Evolutionary conservation across 1,284 basidiomycete species (phyloP), one percentile per base, ranked within the genome.

Genomic region (Inonotus hispidus): DNA sequence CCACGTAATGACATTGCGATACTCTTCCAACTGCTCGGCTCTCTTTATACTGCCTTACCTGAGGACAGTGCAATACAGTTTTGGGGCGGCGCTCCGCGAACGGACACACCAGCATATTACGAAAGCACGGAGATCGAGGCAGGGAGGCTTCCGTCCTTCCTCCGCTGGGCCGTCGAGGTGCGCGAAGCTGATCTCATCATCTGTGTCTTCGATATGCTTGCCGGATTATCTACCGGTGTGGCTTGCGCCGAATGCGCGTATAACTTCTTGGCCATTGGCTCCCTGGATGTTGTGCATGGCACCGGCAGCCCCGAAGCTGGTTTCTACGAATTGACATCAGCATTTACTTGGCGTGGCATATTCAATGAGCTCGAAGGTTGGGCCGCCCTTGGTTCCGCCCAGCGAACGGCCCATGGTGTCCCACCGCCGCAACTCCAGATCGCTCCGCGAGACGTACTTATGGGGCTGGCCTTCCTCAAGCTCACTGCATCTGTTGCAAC

Each of bases 171-270:
- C 0, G 84, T 95, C 7, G 88, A 94, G 64, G 78, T 82, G 3
- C 83, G 89, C 54, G 87, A 92, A 61, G 71, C 82, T 5, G 83
- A 83, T 6, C 87, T 93, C 79, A 79, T 87, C 21, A 85, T 84
- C 66, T 89, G 93, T 0, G 77, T 95, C 62, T 95, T 92, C 72
- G 90, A 94, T 65, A 93, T 96, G 92, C 76, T 96, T 21, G 77
- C 83, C 3, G 92, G 93, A n/a, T 79, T 96, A 23, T 84, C 93
- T 0, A 87, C 87, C 53, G 94, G 94, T 0, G 85, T 90, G 49
- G 84, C 87, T 60, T 93, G 92, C 68, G 92, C 91, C 65, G 89
- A 92, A 66, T 77, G 91, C 21, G 86, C 90, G 0, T 92, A 92
- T 75, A 92, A 93, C 69, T 93, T 94, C 71, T 81, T 94, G 70